A percentile compares a stretch with the other conserved stretches of the same genome.
phyloP scores from a whole-genome alignment of 306 rosid species.

The Dicorynia guianensis region DNA sequence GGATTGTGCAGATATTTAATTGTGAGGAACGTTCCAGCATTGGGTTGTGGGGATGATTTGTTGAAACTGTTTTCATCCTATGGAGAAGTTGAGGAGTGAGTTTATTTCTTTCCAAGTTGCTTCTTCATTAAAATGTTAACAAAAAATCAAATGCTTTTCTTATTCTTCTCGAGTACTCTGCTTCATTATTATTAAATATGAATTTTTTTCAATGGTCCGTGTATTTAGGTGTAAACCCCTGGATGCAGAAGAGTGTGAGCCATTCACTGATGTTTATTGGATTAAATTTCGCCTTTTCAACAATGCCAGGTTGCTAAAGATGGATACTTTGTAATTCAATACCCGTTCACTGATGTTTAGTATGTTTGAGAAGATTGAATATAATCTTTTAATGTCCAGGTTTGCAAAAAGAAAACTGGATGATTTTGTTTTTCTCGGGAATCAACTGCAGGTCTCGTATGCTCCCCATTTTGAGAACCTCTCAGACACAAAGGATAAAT shows the following conservation, averaged over 20 bases:
- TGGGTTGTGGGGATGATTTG: constrained; percentile 88
- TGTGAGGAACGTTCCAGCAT: constrained; percentile 83
- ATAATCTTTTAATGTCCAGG: constrained; percentile 52
- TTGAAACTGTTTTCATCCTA: constrained; percentile 70
- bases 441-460: constrained; percentile 72
- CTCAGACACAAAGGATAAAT: constrained; percentile 75
- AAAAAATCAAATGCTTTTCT: background rate
- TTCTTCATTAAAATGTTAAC: background rate
- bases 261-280: constrained; percentile 89
- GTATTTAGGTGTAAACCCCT: constrained; percentile 77
- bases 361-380: constrained; percentile 36
- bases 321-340: background rate
- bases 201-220: background rate
- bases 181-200: background rate
- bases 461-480: constrained; percentile 84
- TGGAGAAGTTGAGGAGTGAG: constrained; percentile 84
- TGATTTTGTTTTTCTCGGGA: constrained; percentile 83
- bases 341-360: background rate
- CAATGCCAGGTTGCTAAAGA: constrained; percentile 77
- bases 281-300: constrained; percentile 70
- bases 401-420: constrained; percentile 90
- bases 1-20: constrained; percentile 69
- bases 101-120: constrained; percentile 1
- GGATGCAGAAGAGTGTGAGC: constrained; percentile 92
- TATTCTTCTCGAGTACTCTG: constrained; percentile 11